These are phyloP conservation scores for Panicum hallii DNA, from an alignment of 202 grass and related monocot genomes.

Conservation along the genomic window DNA sequence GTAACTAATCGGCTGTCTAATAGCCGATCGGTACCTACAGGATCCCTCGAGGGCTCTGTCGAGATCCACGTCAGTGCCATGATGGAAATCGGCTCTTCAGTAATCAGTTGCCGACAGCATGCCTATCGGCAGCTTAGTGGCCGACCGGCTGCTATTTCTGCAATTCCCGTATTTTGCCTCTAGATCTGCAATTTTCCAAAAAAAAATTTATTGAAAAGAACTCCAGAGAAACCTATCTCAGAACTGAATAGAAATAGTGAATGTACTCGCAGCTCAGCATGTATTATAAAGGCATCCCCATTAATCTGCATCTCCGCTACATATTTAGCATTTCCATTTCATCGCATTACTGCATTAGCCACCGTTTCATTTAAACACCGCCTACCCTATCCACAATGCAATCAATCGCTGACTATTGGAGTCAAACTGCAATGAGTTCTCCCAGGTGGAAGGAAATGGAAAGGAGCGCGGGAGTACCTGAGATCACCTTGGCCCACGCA, in stretches of 20 bases:
- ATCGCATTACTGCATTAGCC: neutral
- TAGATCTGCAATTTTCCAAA: too few relatives aligned
- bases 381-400: neutral
- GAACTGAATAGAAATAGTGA: neutral
- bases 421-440: too few relatives aligned
- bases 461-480: conserved; percentile 52
- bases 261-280: neutral
- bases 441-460: neutral
- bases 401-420: neutral
- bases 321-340: conserved; percentile 11
- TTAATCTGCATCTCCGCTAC: neutral
- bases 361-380: conserved; percentile 6
- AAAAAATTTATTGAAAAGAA: too few relatives aligned
- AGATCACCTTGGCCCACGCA: conserved; percentile 83
- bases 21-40: too few relatives aligned
- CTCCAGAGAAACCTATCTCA: neutral
- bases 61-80: too few relatives aligned
- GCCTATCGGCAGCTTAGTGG: too few relatives aligned
- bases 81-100: too few relatives aligned
- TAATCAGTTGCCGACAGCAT: too few relatives aligned
- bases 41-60: too few relatives aligned
- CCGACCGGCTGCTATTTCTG: too few relatives aligned
- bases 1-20: too few relatives aligned
- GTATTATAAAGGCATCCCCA: neutral
- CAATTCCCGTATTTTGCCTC: too few relatives aligned